phyloP scores from a whole-genome alignment of 2,329 filamentous ascomycete genomes.

The Colletotrichum nymphaeae region DNA sequence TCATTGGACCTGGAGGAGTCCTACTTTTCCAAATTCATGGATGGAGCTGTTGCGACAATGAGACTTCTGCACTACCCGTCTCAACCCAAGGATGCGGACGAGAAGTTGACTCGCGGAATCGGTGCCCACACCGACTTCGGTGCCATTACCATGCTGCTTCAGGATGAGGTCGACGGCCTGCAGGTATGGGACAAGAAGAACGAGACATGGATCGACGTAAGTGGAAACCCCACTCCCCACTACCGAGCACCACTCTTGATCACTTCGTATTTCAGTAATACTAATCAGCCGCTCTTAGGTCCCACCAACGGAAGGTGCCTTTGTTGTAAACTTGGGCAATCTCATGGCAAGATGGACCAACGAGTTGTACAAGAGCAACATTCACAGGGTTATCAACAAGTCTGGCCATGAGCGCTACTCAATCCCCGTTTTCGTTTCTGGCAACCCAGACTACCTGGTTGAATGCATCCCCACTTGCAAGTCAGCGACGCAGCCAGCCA shows the following conservation, averaged over 20 bases:
- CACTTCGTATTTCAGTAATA: neutral
- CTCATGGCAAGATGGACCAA: conserved; percentile 63
- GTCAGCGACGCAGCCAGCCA: conserved; percentile 38
- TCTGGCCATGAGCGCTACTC: conserved; percentile 63
- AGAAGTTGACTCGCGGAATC: conserved; percentile 49
- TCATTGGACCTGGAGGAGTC: conserved; percentile 53
- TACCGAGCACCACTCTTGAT: neutral
- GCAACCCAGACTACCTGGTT: conserved; percentile 58
- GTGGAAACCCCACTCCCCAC: conserved; percentile 1
- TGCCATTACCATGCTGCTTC: conserved; percentile 66
- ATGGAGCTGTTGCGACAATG: conserved; percentile 56
- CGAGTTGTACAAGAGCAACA: conserved; percentile 62
- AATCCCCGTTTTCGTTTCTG: conserved; percentile 67
- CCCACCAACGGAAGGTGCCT: conserved; percentile 55
- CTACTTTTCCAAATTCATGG: conserved; percentile 56
- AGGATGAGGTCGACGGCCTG: conserved; percentile 61
- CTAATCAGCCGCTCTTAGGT: conserved; percentile 44
- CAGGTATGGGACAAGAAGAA: conserved; percentile 60
- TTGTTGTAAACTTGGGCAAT: conserved; percentile 64
- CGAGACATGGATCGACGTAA: conserved; percentile 54
- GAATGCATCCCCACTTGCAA: conserved; percentile 48
- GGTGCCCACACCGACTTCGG: conserved; percentile 68
- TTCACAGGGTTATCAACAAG: conserved; percentile 67
- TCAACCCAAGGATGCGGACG: conserved; percentile 46
- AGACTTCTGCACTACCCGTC: conserved; percentile 63